These are phyloP conservation scores for Magnaporthales sp. DNA, from an alignment of 2,329 filamentous ascomycete genomes.

Conservation along the genomic window DNA sequence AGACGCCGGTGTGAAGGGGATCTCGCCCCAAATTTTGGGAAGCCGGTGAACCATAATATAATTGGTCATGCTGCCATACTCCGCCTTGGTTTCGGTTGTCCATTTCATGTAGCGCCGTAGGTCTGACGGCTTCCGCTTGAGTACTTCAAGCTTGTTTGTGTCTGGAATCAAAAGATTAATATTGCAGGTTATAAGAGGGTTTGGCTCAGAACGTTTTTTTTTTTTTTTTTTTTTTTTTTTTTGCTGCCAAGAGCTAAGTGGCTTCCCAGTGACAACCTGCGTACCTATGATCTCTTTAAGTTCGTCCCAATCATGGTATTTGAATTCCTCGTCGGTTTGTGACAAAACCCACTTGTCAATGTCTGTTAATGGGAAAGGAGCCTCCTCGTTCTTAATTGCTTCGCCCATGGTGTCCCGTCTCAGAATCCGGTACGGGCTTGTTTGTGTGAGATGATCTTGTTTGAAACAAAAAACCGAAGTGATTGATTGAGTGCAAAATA, in stretches of 20 bases:
- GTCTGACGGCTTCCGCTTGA: conserved; percentile 75
- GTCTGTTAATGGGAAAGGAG: conserved; percentile 51
- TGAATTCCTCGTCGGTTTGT: conserved; percentile 61
- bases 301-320: conserved; percentile 63
- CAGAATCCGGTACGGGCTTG: not conserved
- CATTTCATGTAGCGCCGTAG: conserved; percentile 72
- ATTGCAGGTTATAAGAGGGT: not conserved
- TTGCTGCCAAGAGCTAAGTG: not conserved
- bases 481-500: not conserved
- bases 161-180: conserved; percentile 20
- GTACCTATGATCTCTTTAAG: conserved; percentile 59
- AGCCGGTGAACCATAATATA: conserved; percentile 71
- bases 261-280: conserved; percentile 11
- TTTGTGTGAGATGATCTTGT: not conserved
- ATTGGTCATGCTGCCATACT: conserved; percentile 72
- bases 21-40: conserved; percentile 53
- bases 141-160: conserved; percentile 57
- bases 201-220: not conserved
- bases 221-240: no score
- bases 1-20: conserved; percentile 45
- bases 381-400: conserved; percentile 23
- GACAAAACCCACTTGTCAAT: conserved; percentile 50
- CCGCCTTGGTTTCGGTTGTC: conserved; percentile 57
- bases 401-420: conserved; percentile 28
- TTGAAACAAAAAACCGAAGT: not conserved